These are phyloP conservation scores for Bipolaris zeicola DNA, from an alignment of 2,329 filamentous ascomycete genomes.

Conservation along the genomic window DNA sequence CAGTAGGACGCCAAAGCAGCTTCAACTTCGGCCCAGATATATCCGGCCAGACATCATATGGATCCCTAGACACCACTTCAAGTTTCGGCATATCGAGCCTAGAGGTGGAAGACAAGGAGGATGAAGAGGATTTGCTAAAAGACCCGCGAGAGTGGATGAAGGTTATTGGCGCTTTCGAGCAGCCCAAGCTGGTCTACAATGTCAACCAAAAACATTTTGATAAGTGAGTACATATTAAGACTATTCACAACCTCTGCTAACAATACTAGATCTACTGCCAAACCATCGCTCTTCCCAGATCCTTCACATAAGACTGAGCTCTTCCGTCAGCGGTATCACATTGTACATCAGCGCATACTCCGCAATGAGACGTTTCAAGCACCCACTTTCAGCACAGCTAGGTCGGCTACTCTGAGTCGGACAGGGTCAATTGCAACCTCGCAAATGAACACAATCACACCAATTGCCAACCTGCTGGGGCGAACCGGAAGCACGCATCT, in stretches of 20 bases:
- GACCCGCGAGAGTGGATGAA: conserved; percentile 85
- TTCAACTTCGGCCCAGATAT: conserved; percentile 62
- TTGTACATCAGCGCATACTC: conserved; percentile 89
- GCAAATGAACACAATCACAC: conserved; percentile 81
- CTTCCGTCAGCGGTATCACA: conserved; percentile 88
- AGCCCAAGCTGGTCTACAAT: conserved; percentile 80
- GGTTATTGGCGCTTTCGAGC: conserved; percentile 81
- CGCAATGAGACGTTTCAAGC: conserved; percentile 93
- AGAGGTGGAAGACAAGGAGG: conserved; percentile 59
- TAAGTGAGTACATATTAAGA: conserved; percentile 54
- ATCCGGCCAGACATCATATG: conserved; percentile 31
- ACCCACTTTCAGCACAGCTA: conserved; percentile 69
- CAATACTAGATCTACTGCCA: conserved; percentile 44
- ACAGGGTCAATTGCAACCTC: conserved; percentile 60
- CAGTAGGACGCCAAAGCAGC: conserved; percentile 67
- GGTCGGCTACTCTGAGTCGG: conserved; percentile 59
- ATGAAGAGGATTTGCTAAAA: conserved; percentile 62
- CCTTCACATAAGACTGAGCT: conserved; percentile 81
- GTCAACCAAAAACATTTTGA: conserved; percentile 89
- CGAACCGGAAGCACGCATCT: conserved; percentile 84
- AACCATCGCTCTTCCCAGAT: conserved; percentile 64
- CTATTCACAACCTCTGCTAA: conserved; percentile 13
- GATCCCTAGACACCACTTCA: conserved; percentile 61
- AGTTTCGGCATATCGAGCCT: conserved; percentile 65
- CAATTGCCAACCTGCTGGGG: conserved; percentile 76